These are phyloP conservation scores for Fusarium sp. DNA, from an alignment of 2,329 filamentous ascomycete species.

Conservation along the genomic window DNA sequence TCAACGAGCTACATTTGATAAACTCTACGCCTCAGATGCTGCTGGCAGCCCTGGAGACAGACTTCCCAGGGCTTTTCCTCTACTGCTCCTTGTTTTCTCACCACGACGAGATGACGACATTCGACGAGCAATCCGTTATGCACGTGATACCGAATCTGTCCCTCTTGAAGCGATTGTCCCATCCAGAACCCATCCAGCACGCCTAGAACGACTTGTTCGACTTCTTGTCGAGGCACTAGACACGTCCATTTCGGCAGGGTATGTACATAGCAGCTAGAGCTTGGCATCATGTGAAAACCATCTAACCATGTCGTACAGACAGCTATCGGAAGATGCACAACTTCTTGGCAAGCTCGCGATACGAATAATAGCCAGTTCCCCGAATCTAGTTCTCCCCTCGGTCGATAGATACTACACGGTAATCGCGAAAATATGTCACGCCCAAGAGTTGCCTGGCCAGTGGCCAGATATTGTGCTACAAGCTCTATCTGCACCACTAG, in stretches of 20 bases:
- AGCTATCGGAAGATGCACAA: slow-evolving; percentile 38
- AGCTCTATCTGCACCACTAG: slow-evolving; percentile 48
- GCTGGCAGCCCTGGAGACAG: slow-evolving; percentile 51
- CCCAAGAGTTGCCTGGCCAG: slow-evolving; percentile 27
- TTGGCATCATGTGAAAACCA: neutral
- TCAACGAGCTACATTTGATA: slow-evolving; percentile 74
- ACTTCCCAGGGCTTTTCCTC: slow-evolving; percentile 56
- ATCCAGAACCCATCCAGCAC: slow-evolving; percentile 42
- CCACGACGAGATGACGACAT: slow-evolving; percentile 59
- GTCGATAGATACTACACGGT: slow-evolving; percentile 55
- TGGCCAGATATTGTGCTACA: slow-evolving; percentile 41
- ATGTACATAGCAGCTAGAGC: slow-evolving; percentile 17
- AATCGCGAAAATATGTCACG: slow-evolving; percentile 52
- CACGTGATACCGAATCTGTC: slow-evolving; percentile 55
- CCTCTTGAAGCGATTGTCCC: slow-evolving; percentile 52
- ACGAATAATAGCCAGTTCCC: slow-evolving; percentile 40
- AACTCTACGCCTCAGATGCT: slow-evolving; percentile 58
- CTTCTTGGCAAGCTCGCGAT: slow-evolving; percentile 53
- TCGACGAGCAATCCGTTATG: slow-evolving; percentile 59
- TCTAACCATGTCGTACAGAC: slow-evolving; percentile 34
- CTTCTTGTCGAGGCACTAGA: slow-evolving; percentile 53
- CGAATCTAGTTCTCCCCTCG: slow-evolving; percentile 39
- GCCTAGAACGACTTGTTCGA: slow-evolving; percentile 51
- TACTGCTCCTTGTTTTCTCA: slow-evolving; percentile 65
- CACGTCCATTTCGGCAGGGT: slow-evolving; percentile 38